Percentiles rank a stretch among this genome's conserved stretches.
Conservation (phyloP, 2,329 filamentous ascomycete species). For the Penicillium sp. region DNA sequence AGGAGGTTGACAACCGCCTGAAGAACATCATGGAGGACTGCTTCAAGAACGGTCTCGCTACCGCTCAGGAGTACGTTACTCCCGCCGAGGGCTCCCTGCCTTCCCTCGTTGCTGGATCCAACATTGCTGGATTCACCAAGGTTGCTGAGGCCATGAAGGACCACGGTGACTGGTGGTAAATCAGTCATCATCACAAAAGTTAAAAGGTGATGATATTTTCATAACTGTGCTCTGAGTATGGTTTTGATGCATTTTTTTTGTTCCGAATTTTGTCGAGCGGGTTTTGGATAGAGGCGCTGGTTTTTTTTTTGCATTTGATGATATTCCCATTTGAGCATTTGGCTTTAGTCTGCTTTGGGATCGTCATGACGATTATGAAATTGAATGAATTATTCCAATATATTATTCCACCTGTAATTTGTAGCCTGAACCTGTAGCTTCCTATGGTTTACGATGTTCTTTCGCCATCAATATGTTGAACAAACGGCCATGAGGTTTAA, state of each 20-base stretch:
- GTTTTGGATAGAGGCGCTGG: constrained; percentile 36
- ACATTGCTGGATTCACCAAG: constrained; percentile 98
- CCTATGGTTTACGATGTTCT: too few relatives aligned
- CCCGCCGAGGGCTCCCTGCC: constrained; percentile 80
- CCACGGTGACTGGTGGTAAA: constrained; percentile 88
- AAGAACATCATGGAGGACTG: constrained; percentile 93
- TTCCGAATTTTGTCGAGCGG: constrained; percentile 24
- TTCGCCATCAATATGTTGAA: too few relatives aligned
- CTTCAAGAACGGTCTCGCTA: constrained; percentile 86
- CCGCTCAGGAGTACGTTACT: constrained; percentile 84
- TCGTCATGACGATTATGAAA: constrained; percentile 28
- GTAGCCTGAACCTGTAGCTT: too few relatives aligned
- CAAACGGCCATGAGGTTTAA: too few relatives aligned
- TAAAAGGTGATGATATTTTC: constrained; percentile 15
- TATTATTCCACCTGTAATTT: not conserved
- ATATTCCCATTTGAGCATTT: constrained; percentile 26
- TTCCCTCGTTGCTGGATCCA: constrained; percentile 86
- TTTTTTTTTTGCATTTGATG: constrained; percentile 24
- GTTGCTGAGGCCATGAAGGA: constrained; percentile 92
- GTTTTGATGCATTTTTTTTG: constrained; percentile 24
- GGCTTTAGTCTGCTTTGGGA: constrained; percentile 19
- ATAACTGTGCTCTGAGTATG: constrained; percentile 6
- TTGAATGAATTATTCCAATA: constrained; percentile 17
- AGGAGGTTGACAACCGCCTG: constrained; percentile 90
- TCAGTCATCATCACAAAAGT: constrained; percentile 9